phyloP scores from a whole-genome alignment of 805 yeast genomes.

The Yamadazyma sp. region DNA sequence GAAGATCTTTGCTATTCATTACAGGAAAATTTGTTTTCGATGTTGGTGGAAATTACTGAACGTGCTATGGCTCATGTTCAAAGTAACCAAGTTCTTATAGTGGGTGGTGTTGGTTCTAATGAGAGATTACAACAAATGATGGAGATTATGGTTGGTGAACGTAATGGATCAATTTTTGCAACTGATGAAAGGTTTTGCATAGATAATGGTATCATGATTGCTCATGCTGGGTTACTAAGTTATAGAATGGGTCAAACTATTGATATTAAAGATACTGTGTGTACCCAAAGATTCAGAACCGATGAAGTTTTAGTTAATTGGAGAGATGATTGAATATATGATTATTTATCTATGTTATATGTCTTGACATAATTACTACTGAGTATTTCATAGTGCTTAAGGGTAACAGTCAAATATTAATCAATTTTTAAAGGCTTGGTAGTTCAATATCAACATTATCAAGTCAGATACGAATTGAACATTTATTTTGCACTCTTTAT shows the following conservation, averaged over 20 bases:
- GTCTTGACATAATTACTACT: conserved; percentile 6
- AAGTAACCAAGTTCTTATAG: conserved; percentile 84
- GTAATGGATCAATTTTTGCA: conserved; percentile 87
- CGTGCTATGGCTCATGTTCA: conserved; percentile 98
- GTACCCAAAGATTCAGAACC: conserved; percentile 91
- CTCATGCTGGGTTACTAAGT: conserved; percentile 91
- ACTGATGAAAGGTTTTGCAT: conserved; percentile 97
- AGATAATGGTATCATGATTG: conserved; percentile 98
- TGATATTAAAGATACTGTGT: conserved; percentile 66
- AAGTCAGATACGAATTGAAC: conserved; percentile 35
- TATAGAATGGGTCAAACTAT: conserved; percentile 76
- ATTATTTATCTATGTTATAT: not conserved
- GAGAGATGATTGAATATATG: conserved; percentile 59
- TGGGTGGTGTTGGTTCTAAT: conserved; percentile 98
- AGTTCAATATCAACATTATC: not conserved
- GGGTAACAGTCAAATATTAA: conserved; percentile 9
- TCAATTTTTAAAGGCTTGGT: conserved; percentile 8
- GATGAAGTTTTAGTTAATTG: conserved; percentile 89
- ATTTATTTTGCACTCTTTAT: conserved; percentile 12
- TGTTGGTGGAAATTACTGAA: conserved; percentile 97
- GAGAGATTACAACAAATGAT: conserved; percentile 92
- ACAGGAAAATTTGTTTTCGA: conserved; percentile 89
- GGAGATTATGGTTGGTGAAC: conserved; percentile 87
- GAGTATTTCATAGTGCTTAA: conserved; percentile 2
- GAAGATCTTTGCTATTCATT: conserved; percentile 91